Base-by-base conservation (phyloP, 2,329 filamentous ascomycete genomes). In the Neodidymelliopsis sp. region DNA sequence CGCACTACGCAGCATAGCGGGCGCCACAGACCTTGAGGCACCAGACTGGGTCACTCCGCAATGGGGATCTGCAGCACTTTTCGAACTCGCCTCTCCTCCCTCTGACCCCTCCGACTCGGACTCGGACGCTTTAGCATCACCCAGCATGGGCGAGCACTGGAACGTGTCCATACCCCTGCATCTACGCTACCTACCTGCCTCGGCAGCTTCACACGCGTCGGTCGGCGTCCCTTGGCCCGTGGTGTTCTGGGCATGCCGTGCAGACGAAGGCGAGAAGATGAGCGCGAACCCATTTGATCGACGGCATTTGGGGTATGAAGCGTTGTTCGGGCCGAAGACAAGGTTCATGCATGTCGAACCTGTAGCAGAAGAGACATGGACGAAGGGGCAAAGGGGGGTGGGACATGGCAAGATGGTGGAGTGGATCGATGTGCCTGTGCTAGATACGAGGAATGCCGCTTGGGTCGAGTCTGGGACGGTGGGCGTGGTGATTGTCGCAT, bases 211-310 rank as follows among this genome's bases (percentile, higher is more conserved):
- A 12, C 61, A 70, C 38, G 49, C 52, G 0, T 18, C 16, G 16
- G 72, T 86, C 1, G 75, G 84, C n/a, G 71, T 94, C 0, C 89
- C 93, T 0, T 92, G 88, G 76, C 93, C 93, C 0, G 82, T 84
- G 0, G 82, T 97, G 0, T 97, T 97, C 77, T 97, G 92, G 92
- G 91, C 91, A 0, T 97, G 93, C 66, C 79, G 82, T 6, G 83
- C 86, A 0, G 81, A 84, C 8, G 81, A 84, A 40, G 84, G 82
- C 1, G 80, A 80, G 1, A 87, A 89, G 62, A 89, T 93, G 73
- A 73, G 82, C 0, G 82, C 80, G 4, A 96, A 89, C 64, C 93
- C 93, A 0, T 97, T 97, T 71, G 92, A 97, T 70, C 80, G 90
- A 5, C 77, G 81, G n/a, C 84, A 90, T 65, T 64, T 97, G n/a